Evolutionary conservation across 192 early-diverging fungal species (phyloP).

Genomic region (Haplosporangium gracile): DNA sequence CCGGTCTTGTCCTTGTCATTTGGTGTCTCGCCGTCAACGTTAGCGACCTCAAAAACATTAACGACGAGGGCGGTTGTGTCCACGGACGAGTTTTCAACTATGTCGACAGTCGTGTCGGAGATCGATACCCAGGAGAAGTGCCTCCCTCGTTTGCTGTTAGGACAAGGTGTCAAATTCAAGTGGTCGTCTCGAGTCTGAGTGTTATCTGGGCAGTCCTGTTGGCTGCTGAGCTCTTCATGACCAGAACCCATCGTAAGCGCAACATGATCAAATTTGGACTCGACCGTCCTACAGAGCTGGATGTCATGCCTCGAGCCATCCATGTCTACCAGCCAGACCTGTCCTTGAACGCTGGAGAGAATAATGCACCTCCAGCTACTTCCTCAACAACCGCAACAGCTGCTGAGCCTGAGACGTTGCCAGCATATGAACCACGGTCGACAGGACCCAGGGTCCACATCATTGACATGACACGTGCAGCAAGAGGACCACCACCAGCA

Average conservation of each 20-base stretch:
- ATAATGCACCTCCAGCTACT: background rate
- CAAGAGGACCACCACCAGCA: conserved; percentile 1
- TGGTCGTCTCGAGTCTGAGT: background rate
- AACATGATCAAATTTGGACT: background rate
- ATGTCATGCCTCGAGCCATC: background rate
- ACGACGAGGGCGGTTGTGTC: background rate
- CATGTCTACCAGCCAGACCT: conserved; percentile 24
- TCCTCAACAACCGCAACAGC: background rate
- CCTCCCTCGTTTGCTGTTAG: background rate
- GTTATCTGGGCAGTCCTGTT: conserved; percentile 6
- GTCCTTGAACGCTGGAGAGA: background rate
- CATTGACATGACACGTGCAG: conserved; percentile 14
- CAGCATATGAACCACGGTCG: conserved; percentile 19
- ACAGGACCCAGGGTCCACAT: conserved; percentile 24
- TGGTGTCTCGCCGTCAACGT: background rate
- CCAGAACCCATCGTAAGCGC: conserved; percentile 8
- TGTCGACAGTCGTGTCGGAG: background rate
- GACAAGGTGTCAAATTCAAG: conserved; percentile 20
- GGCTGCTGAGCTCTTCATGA: conserved; percentile 5
- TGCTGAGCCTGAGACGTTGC: conserved; percentile 9
- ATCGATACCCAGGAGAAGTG: too few species aligned
- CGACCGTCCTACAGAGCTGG: background rate
- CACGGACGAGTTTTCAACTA: background rate
- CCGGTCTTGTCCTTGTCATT: background rate
- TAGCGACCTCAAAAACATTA: background rate